phyloP scores from a whole-genome alignment of 2,329 filamentous ascomycete species.

The Talaromyces sp. region DNA sequence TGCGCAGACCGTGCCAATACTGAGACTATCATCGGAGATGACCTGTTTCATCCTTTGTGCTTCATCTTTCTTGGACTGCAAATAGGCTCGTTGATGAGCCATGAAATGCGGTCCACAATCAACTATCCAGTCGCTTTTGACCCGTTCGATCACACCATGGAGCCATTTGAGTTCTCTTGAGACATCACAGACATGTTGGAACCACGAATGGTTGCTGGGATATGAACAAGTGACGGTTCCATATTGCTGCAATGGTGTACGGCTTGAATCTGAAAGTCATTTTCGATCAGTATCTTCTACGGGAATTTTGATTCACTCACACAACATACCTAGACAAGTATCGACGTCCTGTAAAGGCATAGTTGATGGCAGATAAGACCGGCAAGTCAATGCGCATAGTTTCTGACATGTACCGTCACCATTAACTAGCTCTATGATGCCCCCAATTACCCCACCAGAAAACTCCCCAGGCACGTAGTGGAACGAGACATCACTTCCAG shows the following conservation, averaged over 20 bases:
- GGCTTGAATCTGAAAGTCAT: neutral
- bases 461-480: neutral
- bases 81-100: neutral
- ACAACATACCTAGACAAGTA: neutral
- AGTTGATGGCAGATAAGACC: neutral
- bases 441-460: neutral
- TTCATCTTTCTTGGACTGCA: neutral
- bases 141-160: neutral
- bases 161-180: neutral
- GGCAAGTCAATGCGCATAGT: constrained; percentile 7
- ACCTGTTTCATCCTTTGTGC: neutral
- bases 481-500: constrained; percentile 8
- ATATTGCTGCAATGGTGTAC: neutral
- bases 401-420: neutral
- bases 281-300: neutral
- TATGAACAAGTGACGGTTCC: neutral
- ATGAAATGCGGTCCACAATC: neutral
- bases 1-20: neutral
- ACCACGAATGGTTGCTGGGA: neutral
- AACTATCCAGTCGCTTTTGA: neutral
- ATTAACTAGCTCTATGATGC: constrained; percentile 3
- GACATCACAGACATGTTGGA: neutral
- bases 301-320: neutral
- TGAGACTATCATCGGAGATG: neutral
- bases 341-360: neutral